Conservation (phyloP, 1,139 yeast genomes). For the Magnusiomyces paraingens region DNA sequence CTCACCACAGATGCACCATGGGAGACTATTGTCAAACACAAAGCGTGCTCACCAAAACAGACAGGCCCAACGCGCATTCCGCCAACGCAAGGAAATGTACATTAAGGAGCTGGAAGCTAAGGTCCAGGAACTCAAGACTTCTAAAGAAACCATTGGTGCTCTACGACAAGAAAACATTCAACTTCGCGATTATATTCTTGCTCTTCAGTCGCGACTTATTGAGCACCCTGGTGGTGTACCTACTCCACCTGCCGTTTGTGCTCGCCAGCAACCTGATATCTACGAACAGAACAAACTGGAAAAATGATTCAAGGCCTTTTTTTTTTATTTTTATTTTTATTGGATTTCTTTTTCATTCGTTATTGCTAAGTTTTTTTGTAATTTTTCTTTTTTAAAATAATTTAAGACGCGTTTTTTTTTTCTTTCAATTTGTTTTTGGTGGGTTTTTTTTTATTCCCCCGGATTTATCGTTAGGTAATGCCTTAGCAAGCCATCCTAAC, state of each 20-base stretch:
- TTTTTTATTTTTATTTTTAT: not conserved
- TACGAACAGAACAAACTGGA: slow-evolving; percentile 10
- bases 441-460: too few relatives aligned
- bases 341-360: not conserved
- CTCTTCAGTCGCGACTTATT: slow-evolving; percentile 59
- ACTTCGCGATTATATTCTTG: slow-evolving; percentile 65
- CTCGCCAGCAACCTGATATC: slow-evolving; percentile 20
- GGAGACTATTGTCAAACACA: slow-evolving; percentile 53
- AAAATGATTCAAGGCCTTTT: slow-evolving; percentile 8
- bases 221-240: slow-evolving; percentile 40
- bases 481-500: too few relatives aligned
- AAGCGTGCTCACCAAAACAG: slow-evolving; percentile 87
- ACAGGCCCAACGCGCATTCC: slow-evolving; percentile 81
- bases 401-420: too few relatives aligned
- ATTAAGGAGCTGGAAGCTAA: slow-evolving; percentile 70
- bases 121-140: slow-evolving; percentile 52
- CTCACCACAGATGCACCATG: slow-evolving; percentile 25
- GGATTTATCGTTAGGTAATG: too few relatives aligned
- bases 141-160: slow-evolving; percentile 57
- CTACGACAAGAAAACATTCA: slow-evolving; percentile 63
- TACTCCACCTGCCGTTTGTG: slow-evolving; percentile 40
- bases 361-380: not conserved
- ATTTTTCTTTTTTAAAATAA: not conserved
- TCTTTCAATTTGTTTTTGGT: too few relatives aligned
- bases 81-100: slow-evolving; percentile 71